Evolutionary conservation across 2,329 filamentous ascomycete genomes (phyloP), one percentile per base, ranked within the genome.

Genomic region (Chaetoscypha palmicola): DNA sequence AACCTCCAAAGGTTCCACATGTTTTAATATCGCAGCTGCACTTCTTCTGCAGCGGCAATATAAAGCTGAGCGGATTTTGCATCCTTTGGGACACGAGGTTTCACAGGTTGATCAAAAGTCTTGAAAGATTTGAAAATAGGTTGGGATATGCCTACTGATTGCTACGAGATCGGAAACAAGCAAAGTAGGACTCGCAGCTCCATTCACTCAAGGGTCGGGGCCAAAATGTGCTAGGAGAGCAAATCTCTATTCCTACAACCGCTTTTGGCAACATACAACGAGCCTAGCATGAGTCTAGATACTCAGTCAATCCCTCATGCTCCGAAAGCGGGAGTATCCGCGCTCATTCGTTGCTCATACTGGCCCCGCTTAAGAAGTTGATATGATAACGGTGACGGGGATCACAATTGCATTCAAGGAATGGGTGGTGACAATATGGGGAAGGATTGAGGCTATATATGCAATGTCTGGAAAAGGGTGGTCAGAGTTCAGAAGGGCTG

Each of bases 61-160:
- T 54, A 48, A 50, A 47, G 16, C 33, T 44, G 38, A 46, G 39
- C 32, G 40, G 46, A 38, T 41, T 53, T 47, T 49, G 43, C 45
- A 54, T 53, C 39, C 37, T 54, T 51, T 54, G 51, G 54, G 51
- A 57, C 50, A 56, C 50, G 52, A 58, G 47, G 54, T 57, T 45
- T 49, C 49, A 58, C 55, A 17, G 35, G 43, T 45, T 54, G 37
- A 36, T 51, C 47, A 47, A 46, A 24, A 22, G 32, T 19, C 36
- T 33, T 38, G 28, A 46, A 24, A 22, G 32, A 16, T 37, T 33
- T 38, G 28, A 19, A 20, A 34, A 28, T 28, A 28, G 7, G 12
- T 28, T 28, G 22, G 43, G 35, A 47, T n/a, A n/a, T n/a, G n/a
- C n/a, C 56, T 55, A 54, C 52, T 54, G 52, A 57, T 47, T 41